phyloP scores from a whole-genome alignment of 345 rosid species.

The Mercurialis annua region DNA sequence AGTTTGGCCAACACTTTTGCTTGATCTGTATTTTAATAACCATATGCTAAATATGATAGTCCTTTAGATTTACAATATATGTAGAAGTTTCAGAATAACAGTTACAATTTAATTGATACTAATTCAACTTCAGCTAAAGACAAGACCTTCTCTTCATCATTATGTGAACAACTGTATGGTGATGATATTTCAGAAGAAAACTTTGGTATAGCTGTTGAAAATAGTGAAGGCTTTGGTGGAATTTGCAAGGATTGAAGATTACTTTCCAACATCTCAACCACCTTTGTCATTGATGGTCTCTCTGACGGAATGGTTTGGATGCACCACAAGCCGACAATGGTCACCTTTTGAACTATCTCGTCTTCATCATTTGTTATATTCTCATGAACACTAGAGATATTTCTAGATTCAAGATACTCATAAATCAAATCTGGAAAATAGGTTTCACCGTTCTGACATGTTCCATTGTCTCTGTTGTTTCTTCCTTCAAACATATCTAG shows the following conservation, averaged over 20 bases:
- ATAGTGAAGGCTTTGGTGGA: constrained; percentile 6
- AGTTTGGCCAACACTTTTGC: too few species aligned
- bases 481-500: constrained; percentile 26
- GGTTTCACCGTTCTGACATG: not conserved
- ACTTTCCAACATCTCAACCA: constrained; percentile 6
- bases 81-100: too few species aligned
- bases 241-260: not conserved
- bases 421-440: constrained; percentile 10
- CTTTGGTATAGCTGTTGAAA: not conserved
- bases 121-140: too few species aligned
- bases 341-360: not conserved
- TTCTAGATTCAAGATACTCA: not conserved
- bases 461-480: not conserved
- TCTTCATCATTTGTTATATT: not conserved
- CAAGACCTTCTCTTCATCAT: too few species aligned
- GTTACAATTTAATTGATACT: too few species aligned
- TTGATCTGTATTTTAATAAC: too few species aligned
- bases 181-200: too few species aligned
- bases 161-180: too few species aligned
- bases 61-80: too few species aligned
- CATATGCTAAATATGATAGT: too few species aligned
- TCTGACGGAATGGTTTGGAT: constrained; percentile 8
- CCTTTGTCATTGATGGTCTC: constrained; percentile 4
- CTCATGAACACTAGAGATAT: not conserved
- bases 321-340: not conserved